These are phyloP conservation scores for Debaryomyces udenii DNA, from an alignment of 1,139 yeast genomes.

Conservation along the genomic window DNA sequence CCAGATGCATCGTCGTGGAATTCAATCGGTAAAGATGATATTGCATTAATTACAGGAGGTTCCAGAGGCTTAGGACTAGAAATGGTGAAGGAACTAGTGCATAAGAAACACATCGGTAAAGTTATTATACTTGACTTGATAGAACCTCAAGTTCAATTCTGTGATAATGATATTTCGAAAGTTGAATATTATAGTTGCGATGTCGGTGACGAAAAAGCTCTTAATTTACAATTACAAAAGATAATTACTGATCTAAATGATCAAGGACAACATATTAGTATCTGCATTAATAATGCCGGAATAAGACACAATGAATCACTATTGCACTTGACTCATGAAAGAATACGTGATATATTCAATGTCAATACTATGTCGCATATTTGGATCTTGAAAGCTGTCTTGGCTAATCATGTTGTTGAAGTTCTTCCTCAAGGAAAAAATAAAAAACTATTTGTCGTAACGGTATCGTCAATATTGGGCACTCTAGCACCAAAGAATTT, in stretches of 20 bases:
- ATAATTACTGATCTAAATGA: slow-evolving; percentile 33
- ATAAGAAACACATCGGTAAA: slow-evolving; percentile 32
- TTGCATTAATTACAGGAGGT: slow-evolving; percentile 67
- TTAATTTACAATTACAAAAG: slow-evolving; percentile 23
- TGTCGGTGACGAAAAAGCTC: slow-evolving; percentile 39
- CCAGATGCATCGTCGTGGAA: slow-evolving; percentile 15
- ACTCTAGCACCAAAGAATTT: slow-evolving; percentile 69
- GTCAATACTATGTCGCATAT: slow-evolving; percentile 64
- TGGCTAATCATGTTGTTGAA: slow-evolving; percentile 30
- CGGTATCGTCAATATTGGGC: slow-evolving; percentile 72
- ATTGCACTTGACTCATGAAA: slow-evolving; percentile 32
- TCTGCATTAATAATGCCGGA: slow-evolving; percentile 79
- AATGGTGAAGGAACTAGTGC: slow-evolving; percentile 36
- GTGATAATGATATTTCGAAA: slow-evolving; percentile 10
- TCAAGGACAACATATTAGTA: slow-evolving; percentile 41
- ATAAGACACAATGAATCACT: slow-evolving; percentile 54
- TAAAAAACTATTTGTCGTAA: slow-evolving; percentile 53
- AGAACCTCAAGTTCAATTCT: slow-evolving; percentile 25
- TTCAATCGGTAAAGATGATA: slow-evolving; percentile 23
- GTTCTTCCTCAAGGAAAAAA: slow-evolving; percentile 15
- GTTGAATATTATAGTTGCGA: slow-evolving; percentile 51
- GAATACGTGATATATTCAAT: slow-evolving; percentile 43
- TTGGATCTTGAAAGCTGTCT: slow-evolving; percentile 47
- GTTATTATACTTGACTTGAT: slow-evolving; percentile 54
- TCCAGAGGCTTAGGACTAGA: slow-evolving; percentile 61